Evolutionary conservation across 352 stramenopile genomes (phyloP).

Genomic region (Globisporangium recalcitrans): DNA sequence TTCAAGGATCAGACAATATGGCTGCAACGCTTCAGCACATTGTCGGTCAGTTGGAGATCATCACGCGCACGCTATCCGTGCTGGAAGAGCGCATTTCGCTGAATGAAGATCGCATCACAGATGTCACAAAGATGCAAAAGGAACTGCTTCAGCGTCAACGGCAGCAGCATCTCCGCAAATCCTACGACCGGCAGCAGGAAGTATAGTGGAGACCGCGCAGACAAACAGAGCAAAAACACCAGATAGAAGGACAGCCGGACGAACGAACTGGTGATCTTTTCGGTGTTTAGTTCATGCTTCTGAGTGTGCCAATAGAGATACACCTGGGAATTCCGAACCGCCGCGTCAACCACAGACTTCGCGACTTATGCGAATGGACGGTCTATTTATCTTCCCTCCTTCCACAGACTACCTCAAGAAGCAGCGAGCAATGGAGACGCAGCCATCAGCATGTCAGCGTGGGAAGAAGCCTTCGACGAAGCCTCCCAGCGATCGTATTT

Average conservation of each 20-base stretch:
- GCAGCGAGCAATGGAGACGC: not conserved
- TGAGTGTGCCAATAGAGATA: not conserved
- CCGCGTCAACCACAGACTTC: not conserved
- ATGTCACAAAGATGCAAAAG: slow-evolving; percentile 59
- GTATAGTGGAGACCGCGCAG: not conserved
- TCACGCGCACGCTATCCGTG: slow-evolving; percentile 78
- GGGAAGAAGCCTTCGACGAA: slow-evolving; percentile 54
- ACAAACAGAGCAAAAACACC: not conserved
- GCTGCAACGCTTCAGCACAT: slow-evolving; percentile 83
- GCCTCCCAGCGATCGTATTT: slow-evolving; percentile 38
- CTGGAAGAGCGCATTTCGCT: slow-evolving; percentile 83
- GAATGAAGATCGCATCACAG: slow-evolving; percentile 72
- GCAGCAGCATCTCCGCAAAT: slow-evolving; percentile 17
- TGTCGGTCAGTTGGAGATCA: slow-evolving; percentile 85
- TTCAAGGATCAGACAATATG: slow-evolving; percentile 23
- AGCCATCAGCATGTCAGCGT: slow-evolving; percentile 27
- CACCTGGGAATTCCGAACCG: not conserved
- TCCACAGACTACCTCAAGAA: not conserved
- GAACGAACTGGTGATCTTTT: not conserved
- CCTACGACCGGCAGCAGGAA: slow-evolving; percentile 3
- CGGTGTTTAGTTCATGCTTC: not conserved
- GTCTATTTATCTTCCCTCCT: slow-evolving; percentile 5
- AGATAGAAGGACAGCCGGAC: too few species aligned
- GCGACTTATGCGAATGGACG: slow-evolving; percentile 3
- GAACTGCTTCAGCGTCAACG: slow-evolving; percentile 49